phyloP scores from a whole-genome alignment of 106 monocot species.

The Xerophyta viscosa region DNA sequence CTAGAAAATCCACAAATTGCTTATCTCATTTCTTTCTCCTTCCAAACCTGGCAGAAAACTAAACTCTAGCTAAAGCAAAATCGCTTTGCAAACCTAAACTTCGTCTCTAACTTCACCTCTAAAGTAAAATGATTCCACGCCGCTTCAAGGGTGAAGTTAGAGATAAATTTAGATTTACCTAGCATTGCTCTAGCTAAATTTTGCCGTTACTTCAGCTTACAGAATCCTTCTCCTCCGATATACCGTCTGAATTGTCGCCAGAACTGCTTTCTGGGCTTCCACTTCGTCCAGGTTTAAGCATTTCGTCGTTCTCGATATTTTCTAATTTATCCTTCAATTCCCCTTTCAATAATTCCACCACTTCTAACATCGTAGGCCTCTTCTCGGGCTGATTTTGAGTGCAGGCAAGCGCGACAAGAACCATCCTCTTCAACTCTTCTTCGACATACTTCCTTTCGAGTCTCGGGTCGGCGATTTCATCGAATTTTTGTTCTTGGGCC shows the following conservation, averaged over 20 bases:
- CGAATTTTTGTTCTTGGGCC: conserved; percentile 20
- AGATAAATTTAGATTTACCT: too few species aligned
- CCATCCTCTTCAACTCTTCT: conserved; percentile 32
- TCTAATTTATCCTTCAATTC: conserved; percentile 25
- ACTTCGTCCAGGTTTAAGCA: conserved; percentile 9
- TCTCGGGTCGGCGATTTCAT: conserved; percentile 24
- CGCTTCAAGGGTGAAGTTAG: too few species aligned
- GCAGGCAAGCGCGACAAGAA: conserved; percentile 27
- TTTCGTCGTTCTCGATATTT: conserved; percentile 20
- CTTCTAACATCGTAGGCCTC: conserved; percentile 30
- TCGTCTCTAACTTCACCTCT: too few species aligned
- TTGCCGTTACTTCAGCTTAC: conserved; percentile 1
- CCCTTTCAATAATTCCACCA: conserved; percentile 20
- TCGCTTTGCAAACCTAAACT: too few species aligned
- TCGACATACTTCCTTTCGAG: conserved; percentile 23
- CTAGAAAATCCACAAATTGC: too few species aligned
- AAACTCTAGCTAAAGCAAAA: too few species aligned
- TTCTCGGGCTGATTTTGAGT: conserved; percentile 19
- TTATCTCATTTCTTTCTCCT: too few species aligned
- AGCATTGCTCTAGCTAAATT: conserved; percentile 2
- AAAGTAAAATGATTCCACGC: too few species aligned
- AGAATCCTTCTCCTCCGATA: conserved; percentile 7
- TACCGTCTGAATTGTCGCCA: conserved; percentile 11
- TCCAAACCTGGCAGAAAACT: too few species aligned
- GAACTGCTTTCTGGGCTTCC: conserved; percentile 5